Base-by-base conservation (phyloP, 208 protist genomes). In the Crithidia expoeki region DNA sequence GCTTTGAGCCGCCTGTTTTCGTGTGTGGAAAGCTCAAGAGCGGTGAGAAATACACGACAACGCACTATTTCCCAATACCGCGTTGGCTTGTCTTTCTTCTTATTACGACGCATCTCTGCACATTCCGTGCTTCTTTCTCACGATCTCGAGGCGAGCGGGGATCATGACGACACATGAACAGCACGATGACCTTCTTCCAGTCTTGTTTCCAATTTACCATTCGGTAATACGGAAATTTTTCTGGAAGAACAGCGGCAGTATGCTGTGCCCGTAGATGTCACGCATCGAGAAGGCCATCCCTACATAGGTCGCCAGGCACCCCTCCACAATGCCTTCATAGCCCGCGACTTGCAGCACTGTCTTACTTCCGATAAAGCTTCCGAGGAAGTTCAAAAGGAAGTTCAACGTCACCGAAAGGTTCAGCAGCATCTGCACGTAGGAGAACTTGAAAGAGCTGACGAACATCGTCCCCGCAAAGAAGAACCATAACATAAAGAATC, bases 321-420 rank as follows among this genome's bases (percentile, higher is more conserved):
- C 77, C 42, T 73, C 71, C 25, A 82, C 62, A 14, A 89, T 86
- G 16, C 84, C 84, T 51, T 85, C 79, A 47, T 65, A 89, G 25
- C 80, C 80, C 25, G 84, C 80, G 9, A 86, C 61, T 30, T 77
- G 61, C 55, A 72, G 56, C 32, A 90, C 58, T 16, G 74, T 67
- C 4, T 42, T 21, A 33, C 36, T 80, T 4, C 40, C 53, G 19
- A 64, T 60, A 38, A 77, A 84, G 33, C 75, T 64, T 16, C 77
- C 84, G 42, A 79, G 68, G 27, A 76, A 62, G n/a, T 83, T 73
- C 23, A 89, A 53, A 2, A 84, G 30, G 51, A 89, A 89, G 58
- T 65, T 76, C 46, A 69, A 68, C 63, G 33, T 40, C 21, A 65
- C 44, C 19, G 46, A 55, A 25, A 83, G 74, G 60, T 67, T 64